A percentile compares a stretch with the other conserved stretches of the same genome.
These are phyloP conservation scores for Tricholoma sp. DNA, from an alignment of 768 basidiomycete species.

Conservation along the genomic window DNA sequence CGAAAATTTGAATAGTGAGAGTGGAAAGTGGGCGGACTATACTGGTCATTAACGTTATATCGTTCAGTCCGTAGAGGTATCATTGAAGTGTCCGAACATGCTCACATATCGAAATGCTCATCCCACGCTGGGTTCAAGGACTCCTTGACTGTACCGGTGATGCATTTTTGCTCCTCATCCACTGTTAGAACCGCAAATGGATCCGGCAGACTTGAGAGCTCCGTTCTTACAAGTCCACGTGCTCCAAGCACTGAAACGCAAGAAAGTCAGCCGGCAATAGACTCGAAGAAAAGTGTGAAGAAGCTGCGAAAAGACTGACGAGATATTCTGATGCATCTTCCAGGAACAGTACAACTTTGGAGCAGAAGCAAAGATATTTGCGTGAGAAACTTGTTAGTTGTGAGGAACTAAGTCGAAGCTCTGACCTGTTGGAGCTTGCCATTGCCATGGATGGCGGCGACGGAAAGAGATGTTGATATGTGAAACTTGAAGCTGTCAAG, in stretches of 20 bases:
- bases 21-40: conserved; percentile 69
- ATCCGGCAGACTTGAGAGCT: conserved; percentile 77
- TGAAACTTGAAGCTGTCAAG: no score
- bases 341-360: conserved; percentile 41
- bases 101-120: conserved; percentile 82
- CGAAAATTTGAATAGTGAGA: conserved; percentile 83
- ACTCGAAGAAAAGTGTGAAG: no score
- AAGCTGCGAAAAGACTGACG: conserved; percentile 26
- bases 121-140: conserved; percentile 76
- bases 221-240: conserved; percentile 67
- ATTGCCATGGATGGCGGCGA: neutral
- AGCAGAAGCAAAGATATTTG: conserved; percentile 5
- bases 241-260: conserved; percentile 66
- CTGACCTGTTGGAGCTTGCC: conserved; percentile 30
- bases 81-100: conserved; percentile 5
- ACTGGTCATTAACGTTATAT: conserved; percentile 32
- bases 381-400: conserved; percentile 3
- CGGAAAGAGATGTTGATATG: no score
- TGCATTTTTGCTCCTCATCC: conserved; percentile 77
- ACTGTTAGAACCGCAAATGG: conserved; percentile 87
- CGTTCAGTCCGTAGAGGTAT: conserved; percentile 7
- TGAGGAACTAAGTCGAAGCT: neutral
- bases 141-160: conserved; percentile 67
- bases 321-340: conserved; percentile 45
- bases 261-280: neutral